These are phyloP conservation scores for Mycena latifolia DNA, from an alignment of 768 basidiomycete species.

Conservation along the genomic window DNA sequence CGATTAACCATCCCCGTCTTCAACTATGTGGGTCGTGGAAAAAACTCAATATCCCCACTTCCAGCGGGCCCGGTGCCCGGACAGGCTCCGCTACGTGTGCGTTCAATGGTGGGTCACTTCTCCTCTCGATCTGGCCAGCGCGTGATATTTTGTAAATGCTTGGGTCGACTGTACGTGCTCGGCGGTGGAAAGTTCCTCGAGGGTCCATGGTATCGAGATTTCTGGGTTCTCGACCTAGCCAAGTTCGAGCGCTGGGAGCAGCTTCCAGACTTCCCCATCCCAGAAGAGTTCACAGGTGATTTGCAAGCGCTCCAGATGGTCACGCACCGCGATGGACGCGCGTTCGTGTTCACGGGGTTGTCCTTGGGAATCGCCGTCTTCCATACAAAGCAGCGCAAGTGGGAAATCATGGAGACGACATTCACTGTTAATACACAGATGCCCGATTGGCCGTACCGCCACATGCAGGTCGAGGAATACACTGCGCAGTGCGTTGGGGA, in stretches of 20 bases:
- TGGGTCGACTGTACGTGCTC: constrained; percentile 44
- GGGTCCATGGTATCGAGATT: constrained; percentile 44
- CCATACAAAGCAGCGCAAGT: constrained; percentile 48
- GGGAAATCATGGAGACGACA: constrained; percentile 45
- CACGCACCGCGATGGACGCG: too few relatives aligned
- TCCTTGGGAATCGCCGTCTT: constrained; percentile 43
- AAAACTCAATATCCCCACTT: constrained; percentile 42
- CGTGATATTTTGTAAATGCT: background rate
- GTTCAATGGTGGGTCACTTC: constrained; percentile 43
- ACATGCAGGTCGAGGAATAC: constrained; percentile 29
- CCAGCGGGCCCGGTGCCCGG: constrained; percentile 31
- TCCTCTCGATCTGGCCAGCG: background rate
- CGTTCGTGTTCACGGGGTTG: constrained; percentile 51
- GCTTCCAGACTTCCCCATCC: constrained; percentile 42
- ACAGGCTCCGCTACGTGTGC: constrained; percentile 42
- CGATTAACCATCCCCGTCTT: constrained; percentile 34
- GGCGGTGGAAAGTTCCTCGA: constrained; percentile 43
- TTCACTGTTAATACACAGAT: constrained; percentile 35
- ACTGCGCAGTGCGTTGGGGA: constrained; percentile 43
- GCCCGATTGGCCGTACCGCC: constrained; percentile 40
- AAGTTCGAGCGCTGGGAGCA: constrained; percentile 41
- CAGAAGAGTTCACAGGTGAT: constrained; percentile 32
- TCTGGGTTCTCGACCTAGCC: constrained; percentile 42
- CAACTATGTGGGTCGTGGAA: constrained; percentile 54
- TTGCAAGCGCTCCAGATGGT: constrained; percentile 38